phyloP scores from a whole-genome alignment of 805 yeast species.

The Myxozyma geophila region DNA sequence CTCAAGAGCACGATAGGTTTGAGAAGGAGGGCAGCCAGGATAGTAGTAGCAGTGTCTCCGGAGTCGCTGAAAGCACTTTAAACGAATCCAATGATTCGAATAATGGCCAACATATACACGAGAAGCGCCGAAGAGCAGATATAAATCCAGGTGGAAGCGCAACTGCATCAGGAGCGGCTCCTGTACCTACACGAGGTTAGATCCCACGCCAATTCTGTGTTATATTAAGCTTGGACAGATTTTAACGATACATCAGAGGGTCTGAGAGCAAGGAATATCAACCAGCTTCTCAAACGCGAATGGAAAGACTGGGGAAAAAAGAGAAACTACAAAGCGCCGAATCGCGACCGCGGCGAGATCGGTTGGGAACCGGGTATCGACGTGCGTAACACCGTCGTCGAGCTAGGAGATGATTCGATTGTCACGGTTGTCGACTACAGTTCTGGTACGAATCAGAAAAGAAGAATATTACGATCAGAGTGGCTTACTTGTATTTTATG shows the following conservation, averaged over 20 bases:
- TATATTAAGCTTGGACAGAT: background rate
- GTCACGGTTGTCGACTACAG: slow-evolving; percentile 60
- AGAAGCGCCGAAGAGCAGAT: background rate
- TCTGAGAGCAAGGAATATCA: slow-evolving; percentile 19
- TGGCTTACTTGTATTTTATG: too few relatives aligned
- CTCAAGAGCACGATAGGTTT: background rate
- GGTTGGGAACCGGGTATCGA: slow-evolving; percentile 68
- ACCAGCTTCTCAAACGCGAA: slow-evolving; percentile 29
- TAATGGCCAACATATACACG: background rate
- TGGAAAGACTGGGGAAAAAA: slow-evolving; percentile 34
- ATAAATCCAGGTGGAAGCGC: background rate
- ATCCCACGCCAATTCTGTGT: background rate
- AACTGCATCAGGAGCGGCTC: slow-evolving; percentile 1
- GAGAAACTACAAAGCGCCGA: slow-evolving; percentile 28
- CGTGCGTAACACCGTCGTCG: slow-evolving; percentile 54
- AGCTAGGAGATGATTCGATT: slow-evolving; percentile 57
- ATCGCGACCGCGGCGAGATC: slow-evolving; percentile 26
- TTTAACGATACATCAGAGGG: slow-evolving; percentile 7
- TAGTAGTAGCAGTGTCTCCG: background rate
- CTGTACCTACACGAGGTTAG: background rate
- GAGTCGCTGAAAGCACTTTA: background rate
- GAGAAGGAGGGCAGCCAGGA: background rate
- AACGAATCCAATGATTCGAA: background rate
- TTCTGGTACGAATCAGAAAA: slow-evolving; percentile 28
- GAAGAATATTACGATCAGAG: background rate